phyloP scores from a whole-genome alignment of 129 eudicot genomes.

The Saussurea involucrata region DNA sequence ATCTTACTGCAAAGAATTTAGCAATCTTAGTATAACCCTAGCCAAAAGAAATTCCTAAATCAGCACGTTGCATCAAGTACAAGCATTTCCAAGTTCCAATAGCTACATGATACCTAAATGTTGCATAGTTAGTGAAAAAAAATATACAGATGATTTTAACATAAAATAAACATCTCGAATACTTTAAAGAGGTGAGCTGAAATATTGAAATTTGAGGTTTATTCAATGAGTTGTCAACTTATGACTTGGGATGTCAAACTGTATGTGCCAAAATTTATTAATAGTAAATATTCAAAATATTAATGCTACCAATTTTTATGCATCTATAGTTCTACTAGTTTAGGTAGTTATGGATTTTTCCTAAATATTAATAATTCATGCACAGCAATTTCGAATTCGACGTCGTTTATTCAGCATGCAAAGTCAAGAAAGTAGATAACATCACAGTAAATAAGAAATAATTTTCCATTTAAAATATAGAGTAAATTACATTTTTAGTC shows the following conservation, averaged over 20 bases:
- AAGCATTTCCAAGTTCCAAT: background rate
- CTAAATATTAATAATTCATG: background rate
- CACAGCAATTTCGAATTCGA: background rate
- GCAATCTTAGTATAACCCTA: slow-evolving; percentile 2
- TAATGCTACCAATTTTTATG: background rate
- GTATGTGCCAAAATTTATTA: background rate
- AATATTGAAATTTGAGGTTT: background rate
- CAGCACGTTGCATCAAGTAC: background rate
- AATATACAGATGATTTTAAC: background rate
- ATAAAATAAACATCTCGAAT: background rate
- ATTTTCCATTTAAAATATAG: background rate
- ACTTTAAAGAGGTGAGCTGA: background rate
- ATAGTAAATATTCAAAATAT: background rate
- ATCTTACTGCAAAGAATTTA: slow-evolving; percentile 59
- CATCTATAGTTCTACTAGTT: background rate
- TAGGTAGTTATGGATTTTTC: background rate
- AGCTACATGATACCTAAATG: background rate
- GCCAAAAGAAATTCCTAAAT: background rate
- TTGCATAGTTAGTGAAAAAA: background rate
- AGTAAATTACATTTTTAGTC: too few species aligned
- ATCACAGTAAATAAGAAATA: background rate
- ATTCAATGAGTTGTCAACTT: background rate
- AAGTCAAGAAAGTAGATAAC: background rate
- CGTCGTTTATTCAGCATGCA: slow-evolving; percentile 8
- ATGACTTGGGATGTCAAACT: background rate